Base-by-base conservation (phyloP, 371 early-diverging fungal genomes). In the Batkoa obscura region DNA sequence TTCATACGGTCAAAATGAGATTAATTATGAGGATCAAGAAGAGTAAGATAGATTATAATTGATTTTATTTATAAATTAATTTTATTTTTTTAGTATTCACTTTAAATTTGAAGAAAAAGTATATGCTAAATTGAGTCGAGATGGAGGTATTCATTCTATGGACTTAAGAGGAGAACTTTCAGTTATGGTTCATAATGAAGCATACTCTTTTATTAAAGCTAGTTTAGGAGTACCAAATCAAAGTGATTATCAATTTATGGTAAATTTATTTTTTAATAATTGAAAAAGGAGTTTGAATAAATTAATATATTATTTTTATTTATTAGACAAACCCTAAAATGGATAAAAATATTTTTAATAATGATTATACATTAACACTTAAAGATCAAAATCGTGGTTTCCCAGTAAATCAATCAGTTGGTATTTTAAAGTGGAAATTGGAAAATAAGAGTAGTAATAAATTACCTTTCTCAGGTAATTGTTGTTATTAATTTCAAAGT, bases 311-410 rank as follows among this genome's bases (percentile, higher is more conserved):
- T n/a, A n/a, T n/a, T n/a, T n/a, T n/a, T 17, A 39, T 46, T 17
- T 32, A 62, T 30, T 68, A 88, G 85, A 91, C 93, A 2, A 94
- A 96, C 64, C 97, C 97, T n/a, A 87, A 93, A 59, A 84, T 96
- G 31, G 94, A 96, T 74, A 96, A 93, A 70, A 70, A 63, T n/a
- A 66, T 78, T 30, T 96, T 86, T 72, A 75, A 78, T 41, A 70
- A 62, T 33, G 75, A 80, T 52, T 71, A 73, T 45, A 65, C 78
- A n/a, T 74, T 96, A 50, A 79, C 81, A 15, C 79, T 88, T 64
- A 80, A 79, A 64, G 93, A 93, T 59, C 67, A 81, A 1, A 64
- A 80, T 43, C 72, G 81, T 54, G 73, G 88, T 23, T 93, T 91
- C 78, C 97, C 97, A 13, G 57, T 82, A n/a, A 78, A 81, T 56